Base-by-base conservation (phyloP, 495 filamentous ascomycete genomes). In the Physcia stellaris region DNA sequence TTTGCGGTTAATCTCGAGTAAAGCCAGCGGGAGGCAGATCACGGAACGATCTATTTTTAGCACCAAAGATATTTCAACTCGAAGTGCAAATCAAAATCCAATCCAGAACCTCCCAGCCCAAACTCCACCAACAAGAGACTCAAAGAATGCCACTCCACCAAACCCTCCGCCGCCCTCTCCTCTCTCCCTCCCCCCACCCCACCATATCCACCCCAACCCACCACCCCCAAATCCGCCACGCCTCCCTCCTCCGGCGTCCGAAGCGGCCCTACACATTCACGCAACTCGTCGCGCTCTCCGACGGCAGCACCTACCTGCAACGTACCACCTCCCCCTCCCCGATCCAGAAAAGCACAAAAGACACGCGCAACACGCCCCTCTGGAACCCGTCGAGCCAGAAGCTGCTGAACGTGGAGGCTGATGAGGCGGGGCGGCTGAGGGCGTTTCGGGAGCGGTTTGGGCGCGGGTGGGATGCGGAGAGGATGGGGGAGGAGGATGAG, bases 231-330 rank as follows among this genome's bases (percentile, higher is more conserved):
- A 9, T 34, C 57, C 81, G 85, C n/a, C 73, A 86, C 55, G 92
- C 90, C 18, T 82, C 80, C n/a, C 81, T 94, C 43, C 72, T 98
- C 53, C 75, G 70, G 24, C 86, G 92, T 3, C 84, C 83, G 12
- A 78, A 82, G 50, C 79, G 87, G 4, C 90, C 90, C 23, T 95
- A 95, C 73, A 83, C 79, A 48, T 94, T 94, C 73, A 94, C 90
- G 16, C 90, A 98, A 61, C 77, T 98, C 23, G 71, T 96, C 38
- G 88, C 87, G 39, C 79, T 94, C 46, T 79, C 78, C n/a, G 90
- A 98, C 68, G 90, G 90, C 40, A 77, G 70, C 51, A 81, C 85
- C 39, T 95, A 76, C 71, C 76, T 80, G 10, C 71, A 82, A 41
- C 87, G 92, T 52, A 94, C 92, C 6, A 92, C 88, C 10, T 85